A percentile compares a stretch with the other conserved stretches of the same genome.
phyloP scores from a whole-genome alignment of 805 yeast genomes.

The Ogataea pini region DNA sequence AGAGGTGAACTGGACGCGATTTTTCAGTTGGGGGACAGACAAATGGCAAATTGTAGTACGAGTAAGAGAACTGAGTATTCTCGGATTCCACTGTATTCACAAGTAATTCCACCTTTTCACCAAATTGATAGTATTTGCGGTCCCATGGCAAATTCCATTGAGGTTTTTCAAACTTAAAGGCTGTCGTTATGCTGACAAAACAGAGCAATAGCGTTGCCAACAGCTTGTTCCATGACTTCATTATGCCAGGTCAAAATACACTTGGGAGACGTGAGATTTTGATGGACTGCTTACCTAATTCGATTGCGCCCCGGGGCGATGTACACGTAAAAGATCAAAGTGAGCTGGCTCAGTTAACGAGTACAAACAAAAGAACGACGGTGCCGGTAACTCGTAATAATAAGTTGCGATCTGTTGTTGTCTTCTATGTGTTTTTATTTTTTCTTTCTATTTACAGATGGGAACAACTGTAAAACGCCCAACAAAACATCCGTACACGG shows the following conservation, averaged over 20 bases:
- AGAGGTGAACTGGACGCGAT: conserved; percentile 62
- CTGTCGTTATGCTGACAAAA: conserved; percentile 6
- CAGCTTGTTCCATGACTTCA: background rate
- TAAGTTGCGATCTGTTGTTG: background rate
- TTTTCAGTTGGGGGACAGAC: conserved; percentile 66
- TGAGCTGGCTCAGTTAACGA: too few relatives aligned
- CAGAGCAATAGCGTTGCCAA: background rate
- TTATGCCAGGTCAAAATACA: too few relatives aligned
- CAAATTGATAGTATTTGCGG: conserved; percentile 42
- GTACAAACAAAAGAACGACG: too few relatives aligned
- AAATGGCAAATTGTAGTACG: conserved; percentile 76
- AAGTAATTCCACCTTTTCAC: conserved; percentile 65
- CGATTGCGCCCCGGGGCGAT: background rate
- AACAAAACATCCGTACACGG: conserved; percentile 8
- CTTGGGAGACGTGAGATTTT: background rate
- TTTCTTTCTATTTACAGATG: background rate
- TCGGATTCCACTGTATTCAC: conserved; percentile 82
- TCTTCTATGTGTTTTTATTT: background rate
- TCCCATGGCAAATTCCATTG: conserved; percentile 32
- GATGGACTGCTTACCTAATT: background rate
- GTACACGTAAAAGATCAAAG: too few relatives aligned
- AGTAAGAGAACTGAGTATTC: conserved; percentile 71
- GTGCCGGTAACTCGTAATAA: too few relatives aligned
- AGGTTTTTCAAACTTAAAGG: conserved; percentile 14
- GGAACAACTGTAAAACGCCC: background rate